Base-by-base conservation (phyloP, 768 basidiomycete species). In the Suillus clintonianus region DNA sequence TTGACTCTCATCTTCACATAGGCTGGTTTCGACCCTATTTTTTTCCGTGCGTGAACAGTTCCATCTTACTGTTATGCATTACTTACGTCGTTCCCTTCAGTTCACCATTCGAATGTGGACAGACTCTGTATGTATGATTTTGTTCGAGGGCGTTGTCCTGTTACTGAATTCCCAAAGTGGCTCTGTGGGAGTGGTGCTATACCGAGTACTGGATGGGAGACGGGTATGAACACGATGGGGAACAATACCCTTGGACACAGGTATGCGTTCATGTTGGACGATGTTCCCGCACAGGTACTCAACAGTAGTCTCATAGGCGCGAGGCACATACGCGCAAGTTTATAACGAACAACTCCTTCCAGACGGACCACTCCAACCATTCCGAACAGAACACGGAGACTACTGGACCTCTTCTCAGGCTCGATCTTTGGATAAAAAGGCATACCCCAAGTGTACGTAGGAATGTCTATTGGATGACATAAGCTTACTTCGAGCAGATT, bases 171-270 rank as follows among this genome's bases (percentile, higher is more conserved):
- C 8, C 24, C 22, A 9, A 41, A 74, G 73, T 66, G 32, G 74
- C 73, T 10, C 56, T 74, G 58, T 74, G 73, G 73, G 73, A 74
- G 22, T 74, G 74, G 70, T 71, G 66, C 57, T 74, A 74, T 60
- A 55, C 62, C 2, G 61, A 70, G 6, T 71, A 73, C 42, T 75
- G 74, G 73, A 73, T 74, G 74, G 65, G 59, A 19, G 24, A 53
- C 5, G 74, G 74, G 19, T 74, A 70, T 47, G 62, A 22, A 0
- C 6, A 67, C 7, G 63, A 67, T 10, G 64, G 59, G 8, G 37
- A 37, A 17, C 50, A 62, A 47, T 62, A 68, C 11, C 57, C 59
- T 32, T 73, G 71, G 73, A 74, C 70, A 5, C 53, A 73, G 62
- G 73, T 73, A 14, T 59, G 62, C 43, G 1, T 13, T n/a, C 2